Evolutionary conservation across 352 stramenopile genomes (phyloP).

Genomic region (Aphanomyces stellatus): DNA sequence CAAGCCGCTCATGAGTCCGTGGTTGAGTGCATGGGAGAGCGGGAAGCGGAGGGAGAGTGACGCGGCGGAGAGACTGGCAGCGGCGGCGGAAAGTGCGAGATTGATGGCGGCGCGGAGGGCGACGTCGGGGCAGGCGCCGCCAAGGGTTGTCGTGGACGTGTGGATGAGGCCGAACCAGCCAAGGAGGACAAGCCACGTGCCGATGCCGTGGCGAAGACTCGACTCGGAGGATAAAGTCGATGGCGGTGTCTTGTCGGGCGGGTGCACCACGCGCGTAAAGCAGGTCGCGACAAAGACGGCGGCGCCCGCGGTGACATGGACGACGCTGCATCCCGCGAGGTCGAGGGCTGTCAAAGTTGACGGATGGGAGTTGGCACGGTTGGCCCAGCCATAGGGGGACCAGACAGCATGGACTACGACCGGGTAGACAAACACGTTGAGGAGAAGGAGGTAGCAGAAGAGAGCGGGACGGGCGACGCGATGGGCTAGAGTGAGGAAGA

Average conservation of each 20-base stretch:
- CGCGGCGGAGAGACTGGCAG: neutral
- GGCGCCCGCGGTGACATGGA: conserved; percentile 1
- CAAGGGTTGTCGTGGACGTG: neutral
- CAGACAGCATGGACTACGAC: conserved; percentile 11
- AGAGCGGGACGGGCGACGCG: neutral
- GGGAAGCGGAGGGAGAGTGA: neutral
- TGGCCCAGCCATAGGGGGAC: neutral
- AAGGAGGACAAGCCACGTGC: neutral
- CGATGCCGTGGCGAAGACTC: neutral
- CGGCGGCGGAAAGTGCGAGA: neutral
- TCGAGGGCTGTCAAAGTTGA: neutral
- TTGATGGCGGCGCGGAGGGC: neutral
- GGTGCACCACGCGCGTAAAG: neutral
- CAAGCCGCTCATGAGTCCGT: conserved; percentile 11
- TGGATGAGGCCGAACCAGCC: conserved; percentile 16
- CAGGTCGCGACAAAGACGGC: neutral
- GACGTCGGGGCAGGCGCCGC: neutral
- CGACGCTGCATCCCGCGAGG: neutral
- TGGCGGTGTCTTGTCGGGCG: neutral
- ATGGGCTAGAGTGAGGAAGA: neutral
- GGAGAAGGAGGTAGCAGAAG: neutral
- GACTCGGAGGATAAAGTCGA: neutral
- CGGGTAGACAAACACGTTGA: conserved; percentile 2
- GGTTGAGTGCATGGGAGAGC: neutral
- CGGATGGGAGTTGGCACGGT: neutral